A percentile compares a stretch with the other conserved stretches of the same genome.
These are phyloP conservation scores for Theobroma cacao DNA, from an alignment of 345 rosid genomes.

Conservation along the genomic window DNA sequence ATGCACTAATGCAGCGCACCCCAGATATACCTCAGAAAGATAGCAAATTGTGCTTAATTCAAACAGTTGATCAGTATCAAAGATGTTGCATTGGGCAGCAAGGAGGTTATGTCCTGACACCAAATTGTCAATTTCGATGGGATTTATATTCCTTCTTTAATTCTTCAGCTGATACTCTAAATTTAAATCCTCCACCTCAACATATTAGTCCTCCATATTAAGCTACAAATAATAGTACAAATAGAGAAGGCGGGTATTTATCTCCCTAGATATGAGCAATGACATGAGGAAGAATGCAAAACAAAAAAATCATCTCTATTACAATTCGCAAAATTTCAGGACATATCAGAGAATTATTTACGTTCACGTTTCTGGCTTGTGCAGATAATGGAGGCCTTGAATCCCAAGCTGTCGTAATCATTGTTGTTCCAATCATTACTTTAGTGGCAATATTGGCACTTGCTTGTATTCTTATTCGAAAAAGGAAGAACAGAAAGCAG, in stretches of 20 bases:
- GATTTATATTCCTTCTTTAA: constrained; percentile 41
- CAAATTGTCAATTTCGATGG: constrained; percentile 48
- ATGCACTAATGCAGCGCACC: constrained; percentile 48
- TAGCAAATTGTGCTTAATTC: constrained; percentile 30
- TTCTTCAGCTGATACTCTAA: neutral
- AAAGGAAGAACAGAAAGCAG: neutral
- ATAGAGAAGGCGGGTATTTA: neutral
- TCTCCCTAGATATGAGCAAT: neutral
- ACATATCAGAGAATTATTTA: neutral
- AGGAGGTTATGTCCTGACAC: constrained; percentile 37
- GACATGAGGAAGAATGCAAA: constrained; percentile 19
- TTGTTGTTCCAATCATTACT: neutral
- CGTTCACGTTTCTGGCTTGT: neutral
- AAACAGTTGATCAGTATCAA: constrained; percentile 2
- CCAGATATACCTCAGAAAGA: constrained; percentile 40
- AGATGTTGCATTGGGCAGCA: constrained; percentile 25
- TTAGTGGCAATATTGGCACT: neutral
- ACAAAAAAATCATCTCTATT: too few relatives aligned
- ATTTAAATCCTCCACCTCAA: neutral
- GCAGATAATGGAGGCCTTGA: neutral
- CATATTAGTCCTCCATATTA: constrained; percentile 17
- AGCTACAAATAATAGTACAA: neutral
- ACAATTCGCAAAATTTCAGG: neutral
- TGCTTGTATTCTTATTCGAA: neutral
- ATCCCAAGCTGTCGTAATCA: neutral